Conservation (phyloP, 2,329 filamentous ascomycete species). For the Xylaria hypoxylon region DNA sequence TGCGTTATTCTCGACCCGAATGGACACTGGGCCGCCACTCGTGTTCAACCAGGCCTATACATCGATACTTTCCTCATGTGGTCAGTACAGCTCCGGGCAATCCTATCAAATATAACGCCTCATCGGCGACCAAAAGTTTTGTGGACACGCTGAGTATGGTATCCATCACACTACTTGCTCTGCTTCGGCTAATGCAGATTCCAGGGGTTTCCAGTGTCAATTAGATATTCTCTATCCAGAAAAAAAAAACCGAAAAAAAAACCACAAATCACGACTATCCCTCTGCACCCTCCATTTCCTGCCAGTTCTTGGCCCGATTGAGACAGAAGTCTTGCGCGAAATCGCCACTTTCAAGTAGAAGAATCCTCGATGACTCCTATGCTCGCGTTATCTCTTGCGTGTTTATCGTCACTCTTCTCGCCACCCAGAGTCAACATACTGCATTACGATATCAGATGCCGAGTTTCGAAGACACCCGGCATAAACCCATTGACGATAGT, state of each 20-base stretch:
- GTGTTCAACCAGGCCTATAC: background rate
- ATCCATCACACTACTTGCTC: too few relatives aligned
- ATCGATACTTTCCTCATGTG: background rate
- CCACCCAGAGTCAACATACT: background rate
- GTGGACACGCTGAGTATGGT: background rate
- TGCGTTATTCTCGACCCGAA: background rate
- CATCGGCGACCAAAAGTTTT: background rate
- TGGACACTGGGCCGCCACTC: background rate
- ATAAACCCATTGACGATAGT: too few relatives aligned
- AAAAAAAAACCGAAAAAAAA: background rate
- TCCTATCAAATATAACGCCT: background rate
- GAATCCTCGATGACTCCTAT: too few relatives aligned
- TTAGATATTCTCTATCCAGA: too few relatives aligned
- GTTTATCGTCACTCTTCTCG: background rate
- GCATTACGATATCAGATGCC: too few relatives aligned
- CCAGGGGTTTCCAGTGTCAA: too few relatives aligned
- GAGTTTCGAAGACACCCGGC: too few relatives aligned
- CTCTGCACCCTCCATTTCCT: slow-evolving; percentile 11
- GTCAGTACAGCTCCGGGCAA: background rate
- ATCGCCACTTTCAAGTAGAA: background rate
- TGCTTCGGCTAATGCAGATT: background rate
- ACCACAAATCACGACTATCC: background rate
- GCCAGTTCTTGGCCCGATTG: slow-evolving; percentile 14
- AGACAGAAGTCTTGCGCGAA: background rate
- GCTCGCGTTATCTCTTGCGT: background rate